Evolutionary conservation across 768 basidiomycete genomes (phyloP).

Genomic region (Amanita exitialis): DNA sequence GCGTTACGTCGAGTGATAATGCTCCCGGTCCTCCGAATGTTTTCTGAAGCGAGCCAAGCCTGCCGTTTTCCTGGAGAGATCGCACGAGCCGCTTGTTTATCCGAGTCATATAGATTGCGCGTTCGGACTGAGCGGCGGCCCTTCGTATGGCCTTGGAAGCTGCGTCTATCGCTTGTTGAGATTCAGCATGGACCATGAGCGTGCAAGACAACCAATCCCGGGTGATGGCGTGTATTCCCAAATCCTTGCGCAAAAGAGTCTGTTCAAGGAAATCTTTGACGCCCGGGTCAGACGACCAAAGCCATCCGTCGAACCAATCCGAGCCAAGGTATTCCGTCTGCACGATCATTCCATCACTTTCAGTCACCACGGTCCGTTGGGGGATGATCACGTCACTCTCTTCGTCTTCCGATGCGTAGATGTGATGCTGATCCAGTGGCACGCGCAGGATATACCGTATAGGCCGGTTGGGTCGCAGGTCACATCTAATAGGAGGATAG

Average conservation of each 20-base stretch:
- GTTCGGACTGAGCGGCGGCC: neutral
- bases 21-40: neutral
- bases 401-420: slow-evolving; percentile 19
- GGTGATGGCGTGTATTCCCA: neutral
- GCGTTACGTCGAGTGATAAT: neutral
- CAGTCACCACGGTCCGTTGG: neutral
- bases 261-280: neutral
- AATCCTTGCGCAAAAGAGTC: neutral
- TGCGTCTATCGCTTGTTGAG: neutral
- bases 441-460: slow-evolving; percentile 36
- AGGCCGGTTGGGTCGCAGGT: slow-evolving; percentile 27
- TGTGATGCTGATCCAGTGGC: slow-evolving; percentile 35
- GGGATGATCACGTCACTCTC: neutral
- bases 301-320: neutral
- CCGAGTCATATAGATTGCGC: neutral
- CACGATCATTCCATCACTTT: neutral
- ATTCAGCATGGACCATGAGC: neutral
- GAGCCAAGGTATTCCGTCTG: neutral
- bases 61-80: neutral
- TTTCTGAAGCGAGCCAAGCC: neutral
- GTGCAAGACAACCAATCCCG: neutral
- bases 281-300: neutral
- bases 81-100: neutral
- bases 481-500: slow-evolving; percentile 25
- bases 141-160: neutral